Evolutionary conservation across 1,284 basidiomycete genomes (phyloP).

Genomic region (Microbotryum violaceum): DNA sequence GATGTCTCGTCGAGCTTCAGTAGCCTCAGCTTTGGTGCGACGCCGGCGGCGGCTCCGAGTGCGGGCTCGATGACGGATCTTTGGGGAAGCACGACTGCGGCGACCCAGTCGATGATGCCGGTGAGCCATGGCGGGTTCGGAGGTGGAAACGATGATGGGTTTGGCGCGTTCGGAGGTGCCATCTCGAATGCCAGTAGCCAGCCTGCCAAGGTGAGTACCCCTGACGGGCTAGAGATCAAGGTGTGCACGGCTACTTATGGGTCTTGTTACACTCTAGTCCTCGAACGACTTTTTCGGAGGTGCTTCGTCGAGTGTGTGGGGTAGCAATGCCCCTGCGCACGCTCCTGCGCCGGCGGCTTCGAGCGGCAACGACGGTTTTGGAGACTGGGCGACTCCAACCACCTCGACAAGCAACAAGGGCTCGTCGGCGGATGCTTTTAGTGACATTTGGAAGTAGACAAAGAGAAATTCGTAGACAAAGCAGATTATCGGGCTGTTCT

Average conservation of each 20-base stretch:
- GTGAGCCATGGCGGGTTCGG: background rate
- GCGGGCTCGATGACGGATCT: background rate
- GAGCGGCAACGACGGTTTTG: background rate
- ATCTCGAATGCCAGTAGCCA: background rate
- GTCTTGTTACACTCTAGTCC: background rate
- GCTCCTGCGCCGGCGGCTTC: conserved; percentile 1
- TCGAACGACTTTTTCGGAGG: background rate
- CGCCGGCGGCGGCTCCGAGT: too few species aligned
- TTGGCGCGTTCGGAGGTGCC: conserved; percentile 11
- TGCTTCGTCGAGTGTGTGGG: conserved; percentile 19
- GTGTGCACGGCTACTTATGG: background rate
- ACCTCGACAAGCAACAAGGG: background rate
- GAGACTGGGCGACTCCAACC: background rate
- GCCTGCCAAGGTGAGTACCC: background rate
- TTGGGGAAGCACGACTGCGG: background rate
- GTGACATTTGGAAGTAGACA: conserved; percentile 28
- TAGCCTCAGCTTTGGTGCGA: conserved; percentile 11
- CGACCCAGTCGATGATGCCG: background rate
- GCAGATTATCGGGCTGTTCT: background rate
- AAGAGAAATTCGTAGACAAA: background rate
- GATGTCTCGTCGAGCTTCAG: conserved; percentile 3
- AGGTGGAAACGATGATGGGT: background rate
- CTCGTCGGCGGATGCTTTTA: conserved; percentile 17
- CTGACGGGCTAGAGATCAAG: background rate
- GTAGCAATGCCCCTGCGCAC: background rate